These are phyloP conservation scores for Endoconidiophora laricicola DNA, from an alignment of 2,329 filamentous ascomycete species.

Conservation along the genomic window DNA sequence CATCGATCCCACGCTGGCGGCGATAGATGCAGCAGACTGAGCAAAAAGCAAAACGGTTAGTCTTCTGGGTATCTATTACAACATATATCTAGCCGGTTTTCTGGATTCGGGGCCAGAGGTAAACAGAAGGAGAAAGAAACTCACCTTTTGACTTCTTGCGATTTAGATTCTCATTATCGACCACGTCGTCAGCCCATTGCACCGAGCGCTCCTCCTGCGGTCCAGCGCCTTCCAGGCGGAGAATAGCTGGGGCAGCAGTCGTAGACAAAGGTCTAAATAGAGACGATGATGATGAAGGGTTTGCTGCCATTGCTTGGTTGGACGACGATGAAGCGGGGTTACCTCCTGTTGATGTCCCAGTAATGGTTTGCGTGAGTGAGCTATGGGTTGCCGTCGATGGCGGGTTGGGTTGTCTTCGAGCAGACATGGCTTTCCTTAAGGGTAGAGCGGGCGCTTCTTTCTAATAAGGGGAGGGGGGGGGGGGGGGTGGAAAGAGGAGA, in stretches of 20 bases:
- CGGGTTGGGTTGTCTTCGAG: neutral
- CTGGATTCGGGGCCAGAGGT: neutral
- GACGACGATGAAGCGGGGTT: neutral
- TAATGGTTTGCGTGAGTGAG: slow-evolving; percentile 5
- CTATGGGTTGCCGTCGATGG: neutral
- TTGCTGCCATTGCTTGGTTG: neutral
- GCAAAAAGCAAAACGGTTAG: neutral
- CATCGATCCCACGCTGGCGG: slow-evolving; percentile 61
- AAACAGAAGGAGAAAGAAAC: slow-evolving; percentile 12
- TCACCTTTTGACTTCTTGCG: slow-evolving; percentile 88
- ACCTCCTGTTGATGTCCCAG: neutral
- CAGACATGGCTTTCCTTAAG: neutral
- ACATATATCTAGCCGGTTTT: neutral
- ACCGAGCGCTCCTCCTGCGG: slow-evolving; percentile 43
- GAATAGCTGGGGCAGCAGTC: slow-evolving; percentile 18
- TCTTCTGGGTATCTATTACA: no score
- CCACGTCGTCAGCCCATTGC: slow-evolving; percentile 80
- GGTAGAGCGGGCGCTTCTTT: neutral
- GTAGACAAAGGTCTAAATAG: neutral
- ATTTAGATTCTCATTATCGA: slow-evolving; percentile 90
- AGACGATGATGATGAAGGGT: neutral
- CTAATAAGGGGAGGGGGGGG: no score
- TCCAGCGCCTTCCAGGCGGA: slow-evolving; percentile 36
- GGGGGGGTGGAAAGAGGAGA: no score
- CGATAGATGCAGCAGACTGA: slow-evolving; percentile 99